Evolutionary conservation across 805 yeast genomes (phyloP).

Genomic region (Suhomyces sp.): DNA sequence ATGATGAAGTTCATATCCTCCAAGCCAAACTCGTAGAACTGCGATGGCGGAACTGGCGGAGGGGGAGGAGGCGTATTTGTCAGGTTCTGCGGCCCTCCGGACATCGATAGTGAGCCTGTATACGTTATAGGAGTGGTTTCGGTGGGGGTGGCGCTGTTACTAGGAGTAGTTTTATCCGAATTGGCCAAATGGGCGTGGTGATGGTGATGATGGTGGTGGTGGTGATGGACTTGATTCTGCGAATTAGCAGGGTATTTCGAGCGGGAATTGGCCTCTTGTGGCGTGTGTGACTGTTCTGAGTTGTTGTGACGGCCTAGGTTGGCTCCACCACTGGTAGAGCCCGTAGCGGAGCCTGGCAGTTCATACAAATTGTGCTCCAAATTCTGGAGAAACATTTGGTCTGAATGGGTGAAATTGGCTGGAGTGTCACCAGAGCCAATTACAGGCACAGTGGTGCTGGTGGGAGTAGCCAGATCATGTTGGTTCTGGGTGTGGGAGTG

Average conservation of each 20-base stretch:
- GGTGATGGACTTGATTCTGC: constrained; percentile 2
- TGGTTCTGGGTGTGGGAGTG: background rate
- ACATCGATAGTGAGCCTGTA: background rate
- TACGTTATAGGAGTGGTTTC: constrained; percentile 2
- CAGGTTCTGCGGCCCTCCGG: background rate
- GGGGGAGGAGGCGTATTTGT: background rate
- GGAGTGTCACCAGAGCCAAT: constrained; percentile 5
- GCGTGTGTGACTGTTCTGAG: background rate
- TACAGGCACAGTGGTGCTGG: background rate
- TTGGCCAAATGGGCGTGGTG: background rate
- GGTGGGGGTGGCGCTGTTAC: background rate
- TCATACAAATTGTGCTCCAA: constrained; percentile 29
- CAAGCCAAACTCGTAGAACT: constrained; percentile 20
- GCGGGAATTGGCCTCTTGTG: constrained; percentile 4
- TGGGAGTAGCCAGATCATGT: constrained; percentile 1
- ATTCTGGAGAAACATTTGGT: constrained; percentile 26
- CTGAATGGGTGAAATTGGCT: constrained; percentile 20
- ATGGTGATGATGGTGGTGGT: constrained; percentile 5
- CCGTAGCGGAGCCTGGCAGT: constrained; percentile 3
- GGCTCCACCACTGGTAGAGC: constrained; percentile 4
- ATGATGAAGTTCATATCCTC: constrained; percentile 25
- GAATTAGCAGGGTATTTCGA: background rate
- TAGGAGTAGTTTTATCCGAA: background rate
- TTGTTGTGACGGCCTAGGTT: constrained; percentile 3
- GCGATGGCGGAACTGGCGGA: constrained; percentile 1